Base-by-base conservation (phyloP, 441 rosid species). In the Isatis lusitanica region DNA sequence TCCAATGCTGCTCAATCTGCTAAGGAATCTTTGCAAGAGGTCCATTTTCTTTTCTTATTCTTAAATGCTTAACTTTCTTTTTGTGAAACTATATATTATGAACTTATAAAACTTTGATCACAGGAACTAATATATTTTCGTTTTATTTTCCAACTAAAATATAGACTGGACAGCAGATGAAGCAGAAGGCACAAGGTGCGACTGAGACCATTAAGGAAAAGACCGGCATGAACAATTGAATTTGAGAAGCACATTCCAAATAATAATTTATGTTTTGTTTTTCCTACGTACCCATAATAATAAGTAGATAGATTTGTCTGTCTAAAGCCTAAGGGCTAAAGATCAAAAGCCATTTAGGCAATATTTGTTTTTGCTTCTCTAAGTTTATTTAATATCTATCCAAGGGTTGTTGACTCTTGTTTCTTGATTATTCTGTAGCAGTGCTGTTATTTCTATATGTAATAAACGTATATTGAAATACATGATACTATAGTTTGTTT, bases 141-240 rank as follows among this genome's bases (percentile, higher is more conserved):
- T 13, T 24, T 38, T 12, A n/a, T 43, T 11, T 21, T 21, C 24
- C 24, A 21, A 21, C 4, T 9, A 51, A 62, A 35, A 30, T 33
- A 7, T 67, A 90, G 97, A 78, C 85, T 17, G 90, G 94, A 24
- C 82, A 85, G 83, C 85, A 83, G 85, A 13, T 87, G 71, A 79
- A 81, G 81, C 73, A 52, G 4, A 85, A 82, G 76, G 91, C 96
- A 76, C 85, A 85, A 66, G 92, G 83, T 51, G 94, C 94, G 35
- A 80, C 74, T 66, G 90, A 87, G 4, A 71, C 94, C 17, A 85
- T 85, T 51, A 87, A 83, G 85, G 74, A 87, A 46, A 90, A 90
- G 64, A 87, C 91, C 26, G 91, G 91, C 35, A 81, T 79, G 78
- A 92, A 82, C 79, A 88, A 87, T 8, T 85, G 78, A 89, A 88